These are phyloP conservation scores for Calonectria pseudoreteaudii DNA, from an alignment of 2,329 filamentous ascomycete species.

Conservation along the genomic window DNA sequence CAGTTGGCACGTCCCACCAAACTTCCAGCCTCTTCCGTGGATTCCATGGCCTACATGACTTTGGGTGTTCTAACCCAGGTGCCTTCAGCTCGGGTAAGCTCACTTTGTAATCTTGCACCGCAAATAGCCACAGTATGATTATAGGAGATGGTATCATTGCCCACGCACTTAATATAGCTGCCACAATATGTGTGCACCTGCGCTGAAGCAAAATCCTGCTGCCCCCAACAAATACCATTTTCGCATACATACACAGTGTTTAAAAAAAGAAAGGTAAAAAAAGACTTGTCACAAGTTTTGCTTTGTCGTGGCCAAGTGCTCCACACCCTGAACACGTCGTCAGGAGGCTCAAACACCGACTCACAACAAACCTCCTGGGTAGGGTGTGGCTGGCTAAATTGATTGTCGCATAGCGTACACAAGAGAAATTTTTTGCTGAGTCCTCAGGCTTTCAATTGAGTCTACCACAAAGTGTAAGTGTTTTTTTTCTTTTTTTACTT, in stretches of 20 bases:
- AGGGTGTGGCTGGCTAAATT: background rate
- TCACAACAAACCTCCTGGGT: background rate
- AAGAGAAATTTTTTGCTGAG: background rate
- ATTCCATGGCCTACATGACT: background rate
- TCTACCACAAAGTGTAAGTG: background rate
- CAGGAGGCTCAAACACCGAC: slow-evolving; percentile 2
- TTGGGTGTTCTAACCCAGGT: background rate
- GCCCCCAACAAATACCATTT: background rate
- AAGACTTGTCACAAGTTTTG: slow-evolving; percentile 8
- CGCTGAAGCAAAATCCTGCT: background rate
- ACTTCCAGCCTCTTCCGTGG: background rate
- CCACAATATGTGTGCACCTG: background rate
- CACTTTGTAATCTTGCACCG: background rate
- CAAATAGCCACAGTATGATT: background rate
- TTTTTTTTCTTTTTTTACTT: background rate
- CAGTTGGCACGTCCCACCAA: background rate
- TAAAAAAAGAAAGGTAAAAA: background rate
- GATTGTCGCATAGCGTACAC: background rate
- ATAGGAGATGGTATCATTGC: background rate
- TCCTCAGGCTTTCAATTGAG: background rate
- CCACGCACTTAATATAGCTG: background rate
- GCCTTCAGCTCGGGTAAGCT: background rate
- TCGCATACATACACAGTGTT: background rate
- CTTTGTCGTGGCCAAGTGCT: slow-evolving; percentile 9
- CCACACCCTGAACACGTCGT: slow-evolving; percentile 4